Evolutionary conservation across 768 basidiomycete genomes (phyloP), one percentile per base, ranked within the genome.

Genomic region (Cubamyces sp.): DNA sequence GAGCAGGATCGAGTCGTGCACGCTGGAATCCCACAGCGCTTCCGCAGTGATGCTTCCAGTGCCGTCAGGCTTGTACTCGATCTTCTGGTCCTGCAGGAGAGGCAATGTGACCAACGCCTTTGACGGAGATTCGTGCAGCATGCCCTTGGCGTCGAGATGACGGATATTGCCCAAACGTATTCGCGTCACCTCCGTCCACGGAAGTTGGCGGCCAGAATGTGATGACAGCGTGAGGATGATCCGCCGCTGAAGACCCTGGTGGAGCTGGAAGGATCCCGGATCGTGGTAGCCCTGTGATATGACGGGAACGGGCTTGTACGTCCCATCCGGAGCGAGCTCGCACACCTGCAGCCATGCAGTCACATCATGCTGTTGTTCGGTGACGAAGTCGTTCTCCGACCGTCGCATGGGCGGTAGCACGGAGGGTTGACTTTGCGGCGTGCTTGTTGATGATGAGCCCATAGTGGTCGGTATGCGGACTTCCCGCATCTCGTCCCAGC

Each of bases 401-500:
- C 94, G 87, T 19, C 96, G 87, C 94, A 96, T 96, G 18, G 81
- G 80, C n/a, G 86, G 87, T 23, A 82, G 68, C 53, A 73, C 75
- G 30, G 79, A 73, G 1, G 83, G 76, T 45, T 73, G 74, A 64
- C 67, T 75, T 48, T 84, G 82, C 54, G 73, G 64, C 16, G 69
- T 60, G 41, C 65, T 54, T 26, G 64, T 6, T 21, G 69, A 68
- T 28, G 54, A 61, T 25, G 56, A 56, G 72, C 75, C 48, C 77
- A 71, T 45, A 79, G 74, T 40, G 48, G 60, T 49, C 75, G 76
- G 69, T 71, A 77, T 61, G 65, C 85, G 84, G 50, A 90, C 85
- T 65, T 98, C 95, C 37, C 94, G 86, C 80, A 92, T 82, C 71
- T 95, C 91, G 70, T 98, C 96, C 95, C 94, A 97, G 58, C 91